Conservation (phyloP, 371 early-diverging fungal species). For the Mortierella sp. region DNA sequence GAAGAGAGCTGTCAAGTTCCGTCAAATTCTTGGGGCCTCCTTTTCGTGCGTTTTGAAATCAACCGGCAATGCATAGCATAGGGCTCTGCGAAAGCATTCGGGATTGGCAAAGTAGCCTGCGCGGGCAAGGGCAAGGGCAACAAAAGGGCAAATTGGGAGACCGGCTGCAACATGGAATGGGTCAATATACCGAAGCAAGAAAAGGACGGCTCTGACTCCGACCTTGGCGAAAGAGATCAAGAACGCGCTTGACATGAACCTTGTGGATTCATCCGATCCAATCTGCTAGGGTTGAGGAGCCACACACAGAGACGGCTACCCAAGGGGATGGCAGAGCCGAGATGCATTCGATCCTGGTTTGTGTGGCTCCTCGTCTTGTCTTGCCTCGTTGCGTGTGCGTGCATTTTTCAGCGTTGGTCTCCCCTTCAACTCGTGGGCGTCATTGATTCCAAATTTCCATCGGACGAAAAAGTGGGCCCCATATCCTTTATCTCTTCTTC, state of each 20-base stretch:
- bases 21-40: conserved; percentile 55
- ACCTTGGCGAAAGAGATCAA: conserved; percentile 51
- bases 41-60: conserved; percentile 32
- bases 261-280: conserved; percentile 19
- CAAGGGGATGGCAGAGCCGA: conserved; percentile 3
- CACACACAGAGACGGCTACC: background rate
- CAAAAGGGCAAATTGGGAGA: conserved; percentile 37
- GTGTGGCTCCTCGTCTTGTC: background rate
- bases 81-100: conserved; percentile 13
- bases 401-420: conserved; percentile 30
- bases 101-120: conserved; percentile 16
- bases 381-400: conserved; percentile 14
- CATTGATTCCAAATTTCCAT: conserved; percentile 34
- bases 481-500: conserved; percentile 45
- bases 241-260: conserved; percentile 45
- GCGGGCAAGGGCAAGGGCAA: conserved; percentile 18
- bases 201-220: conserved; percentile 39
- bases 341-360: conserved; percentile 6
- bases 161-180: conserved; percentile 19
- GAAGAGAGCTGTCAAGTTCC: conserved; percentile 54
- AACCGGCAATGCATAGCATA: conserved; percentile 26
- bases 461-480: conserved; percentile 48
- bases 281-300: conserved; percentile 15
- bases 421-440: conserved; percentile 28
- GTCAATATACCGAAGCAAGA: conserved; percentile 2